Base-by-base conservation (phyloP, 2,329 filamentous ascomycete species). In the Sporothrix pseudoabietina region DNA sequence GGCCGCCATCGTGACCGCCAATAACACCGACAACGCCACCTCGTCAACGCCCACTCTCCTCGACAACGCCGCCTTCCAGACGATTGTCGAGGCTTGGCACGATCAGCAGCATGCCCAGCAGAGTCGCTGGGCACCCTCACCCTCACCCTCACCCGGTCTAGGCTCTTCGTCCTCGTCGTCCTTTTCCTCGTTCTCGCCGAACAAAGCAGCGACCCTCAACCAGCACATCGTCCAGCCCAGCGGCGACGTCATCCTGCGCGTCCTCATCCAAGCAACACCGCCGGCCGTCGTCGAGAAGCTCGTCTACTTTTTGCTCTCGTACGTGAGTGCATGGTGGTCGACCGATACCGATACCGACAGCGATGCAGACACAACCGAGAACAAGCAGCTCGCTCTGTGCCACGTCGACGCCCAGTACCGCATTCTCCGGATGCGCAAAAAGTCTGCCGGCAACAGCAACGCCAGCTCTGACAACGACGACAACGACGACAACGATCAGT, bases 41-140 rank as follows among this genome's bases (percentile, higher is more conserved):
- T 16, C 41, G 10, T 9, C 44, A 14, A 19, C 44, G 14, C 44
- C 44, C 14, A 49, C 39, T 41, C 47, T 57, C 4, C 69, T 71
- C 22, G 68, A 61, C 19, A 30, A 32, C 49, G 61, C 69, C n/a
- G 63, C 68, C 5, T 69, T 71, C 54, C 39, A 72, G 30, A 57
- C 69, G n/a, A 69, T 74, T 39, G 54, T 72, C 19, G 73, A 69
- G 19, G 73, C 73, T 44, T 74, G 72, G 72, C 72, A 73, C 35
- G 19, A 70, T 14, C 52, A 70, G 32, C 68, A 70, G 54, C n/a
- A 44, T 6, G 1, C 1, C 4, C 12, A 49, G 5, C 55, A 71
- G 26, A 26, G 32, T 26, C 49, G 22, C 14, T 44, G 39, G 69
- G 39, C 22, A 6, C 69, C 30, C 4, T 39, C 66, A 5, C 32